phyloP scores from a whole-genome alignment of 164 flowering plant genomes.

The Chimonanthus salicifolius region DNA sequence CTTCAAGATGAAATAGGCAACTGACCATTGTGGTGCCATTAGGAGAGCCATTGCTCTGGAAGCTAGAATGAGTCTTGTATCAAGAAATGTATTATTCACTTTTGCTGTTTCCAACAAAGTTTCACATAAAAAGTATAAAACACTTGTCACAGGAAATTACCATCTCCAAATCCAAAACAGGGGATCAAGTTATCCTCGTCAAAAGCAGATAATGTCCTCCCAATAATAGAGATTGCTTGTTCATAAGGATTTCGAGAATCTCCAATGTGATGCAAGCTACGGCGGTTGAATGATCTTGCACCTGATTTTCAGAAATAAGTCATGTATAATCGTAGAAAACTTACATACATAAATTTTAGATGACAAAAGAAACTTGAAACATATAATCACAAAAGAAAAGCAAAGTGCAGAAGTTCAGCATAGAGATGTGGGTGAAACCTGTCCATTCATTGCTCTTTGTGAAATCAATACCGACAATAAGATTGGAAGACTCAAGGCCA shows the following conservation, averaged over 20 bases:
- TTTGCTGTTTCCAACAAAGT: neutral
- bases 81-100: neutral
- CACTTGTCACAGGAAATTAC: slow-evolving; percentile 18
- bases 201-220: slow-evolving; percentile 42
- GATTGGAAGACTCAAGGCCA: slow-evolving; percentile 92
- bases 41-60: neutral
- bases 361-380: too few relatives aligned
- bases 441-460: slow-evolving; percentile 99
- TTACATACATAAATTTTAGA: too few relatives aligned
- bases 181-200: slow-evolving; percentile 57
- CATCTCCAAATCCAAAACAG: slow-evolving; percentile 66
- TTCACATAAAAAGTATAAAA: neutral
- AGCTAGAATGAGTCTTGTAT: neutral
- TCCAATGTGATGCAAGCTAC: slow-evolving; percentile 63
- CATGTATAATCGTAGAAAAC: neutral
- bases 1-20: neutral
- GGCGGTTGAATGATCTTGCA: slow-evolving; percentile 49
- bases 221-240: slow-evolving; percentile 50
- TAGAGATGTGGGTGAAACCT: slow-evolving; percentile 34
- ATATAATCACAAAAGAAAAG: neutral
- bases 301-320: slow-evolving; percentile 25
- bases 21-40: neutral
- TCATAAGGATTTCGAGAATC: slow-evolving; percentile 45
- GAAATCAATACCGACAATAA: slow-evolving; percentile 91
- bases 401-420: neutral